Percentiles rank a stretch among this genome's conserved stretches.
Evolutionary conservation across 352 stramenopile species (phyloP).

Genomic region (Blastocystis sp.): DNA sequence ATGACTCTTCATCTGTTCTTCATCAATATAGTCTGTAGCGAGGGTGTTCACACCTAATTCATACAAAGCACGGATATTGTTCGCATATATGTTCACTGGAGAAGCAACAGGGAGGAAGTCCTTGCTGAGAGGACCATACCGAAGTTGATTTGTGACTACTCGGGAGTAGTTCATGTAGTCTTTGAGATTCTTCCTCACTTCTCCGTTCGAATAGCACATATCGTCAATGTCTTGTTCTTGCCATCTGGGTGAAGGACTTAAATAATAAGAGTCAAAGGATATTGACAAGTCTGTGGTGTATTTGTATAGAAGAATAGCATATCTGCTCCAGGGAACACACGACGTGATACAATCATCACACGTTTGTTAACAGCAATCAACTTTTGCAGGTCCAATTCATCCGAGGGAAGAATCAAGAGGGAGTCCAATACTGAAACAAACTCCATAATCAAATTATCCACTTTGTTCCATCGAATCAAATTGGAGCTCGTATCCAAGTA

Average conservation of each 20-base stretch:
- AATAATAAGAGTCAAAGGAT: not conserved
- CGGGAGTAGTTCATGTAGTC: slow-evolving; percentile 1
- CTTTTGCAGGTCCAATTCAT: not conserved
- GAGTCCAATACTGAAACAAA: not conserved
- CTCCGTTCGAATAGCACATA: not conserved
- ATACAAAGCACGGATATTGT: slow-evolving; percentile 12
- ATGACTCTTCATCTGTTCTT: not conserved
- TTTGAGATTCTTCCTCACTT: not conserved
- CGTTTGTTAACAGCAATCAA: slow-evolving; percentile 21
- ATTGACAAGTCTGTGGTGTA: not conserved
- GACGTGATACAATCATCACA: slow-evolving; percentile 21
- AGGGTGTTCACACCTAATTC: slow-evolving; percentile 29
- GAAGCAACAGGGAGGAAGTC: slow-evolving; percentile 38
- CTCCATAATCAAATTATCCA: not conserved
- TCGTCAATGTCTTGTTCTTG: slow-evolving; percentile 17
- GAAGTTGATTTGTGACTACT: slow-evolving; percentile 55
- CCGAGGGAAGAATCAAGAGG: not conserved
- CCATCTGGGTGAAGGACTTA: slow-evolving; percentile 11
- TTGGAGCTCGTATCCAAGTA: slow-evolving; percentile 37
- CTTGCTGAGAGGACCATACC: slow-evolving; percentile 61
- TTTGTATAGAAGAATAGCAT: not conserved
- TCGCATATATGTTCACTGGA: slow-evolving; percentile 31
- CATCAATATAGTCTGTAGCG: slow-evolving; percentile 27
- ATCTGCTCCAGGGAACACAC: not conserved
- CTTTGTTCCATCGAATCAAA: slow-evolving; percentile 52